Conservation (phyloP, 2,329 filamentous ascomycete genomes). For the Grosmannia clavigera region DNA sequence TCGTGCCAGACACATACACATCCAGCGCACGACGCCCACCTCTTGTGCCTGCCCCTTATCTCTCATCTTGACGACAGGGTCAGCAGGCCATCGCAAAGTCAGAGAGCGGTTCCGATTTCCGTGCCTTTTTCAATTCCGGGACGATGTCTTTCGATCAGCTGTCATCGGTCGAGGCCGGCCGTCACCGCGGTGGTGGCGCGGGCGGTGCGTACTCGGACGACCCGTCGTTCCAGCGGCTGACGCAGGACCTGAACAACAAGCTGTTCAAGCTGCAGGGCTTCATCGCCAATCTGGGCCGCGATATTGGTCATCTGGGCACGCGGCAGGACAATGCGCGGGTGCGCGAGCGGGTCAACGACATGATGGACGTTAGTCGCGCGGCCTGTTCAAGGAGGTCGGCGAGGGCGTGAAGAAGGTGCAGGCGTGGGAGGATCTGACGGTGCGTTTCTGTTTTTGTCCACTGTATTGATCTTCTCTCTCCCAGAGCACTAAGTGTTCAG, state of each 20-base stretch:
- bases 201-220: slow-evolving; percentile 79
- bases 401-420: slow-evolving; percentile 90
- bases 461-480: too few relatives aligned
- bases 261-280: slow-evolving; percentile 82
- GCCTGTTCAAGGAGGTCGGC: slow-evolving; percentile 80
- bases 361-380: slow-evolving; percentile 77
- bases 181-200: slow-evolving; percentile 31
- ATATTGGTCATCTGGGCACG: slow-evolving; percentile 77
- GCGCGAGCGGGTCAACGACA: slow-evolving; percentile 76
- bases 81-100: neutral
- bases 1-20: neutral
- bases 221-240: slow-evolving; percentile 77
- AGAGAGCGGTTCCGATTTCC: neutral
- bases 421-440: slow-evolving; percentile 71
- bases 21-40: neutral
- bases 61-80: neutral
- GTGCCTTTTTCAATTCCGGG: neutral
- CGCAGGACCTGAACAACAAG: slow-evolving; percentile 73
- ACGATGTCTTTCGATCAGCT: slow-evolving; percentile 86
- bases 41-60: neutral
- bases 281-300: slow-evolving; percentile 71
- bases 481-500: slow-evolving; percentile 28
- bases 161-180: slow-evolving; percentile 69
- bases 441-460: slow-evolving; percentile 26
- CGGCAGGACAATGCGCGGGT: slow-evolving; percentile 84